These are phyloP conservation scores for Candida orba DNA, from an alignment of 805 yeast genomes.

Conservation along the genomic window DNA sequence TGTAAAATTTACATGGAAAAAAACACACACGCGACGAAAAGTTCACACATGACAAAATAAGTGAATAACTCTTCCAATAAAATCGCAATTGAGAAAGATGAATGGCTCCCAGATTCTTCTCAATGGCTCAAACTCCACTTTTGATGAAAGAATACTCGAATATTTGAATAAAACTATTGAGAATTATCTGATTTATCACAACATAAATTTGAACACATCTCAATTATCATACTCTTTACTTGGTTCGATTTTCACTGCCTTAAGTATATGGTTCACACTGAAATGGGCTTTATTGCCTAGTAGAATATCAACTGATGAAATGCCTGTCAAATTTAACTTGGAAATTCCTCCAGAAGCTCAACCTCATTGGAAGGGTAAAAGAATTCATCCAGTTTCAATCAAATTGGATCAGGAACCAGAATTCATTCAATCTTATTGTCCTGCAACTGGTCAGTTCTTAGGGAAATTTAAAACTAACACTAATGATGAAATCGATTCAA, in stretches of 20 bases:
- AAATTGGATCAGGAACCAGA: slow-evolving; percentile 55
- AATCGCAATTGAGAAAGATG: background rate
- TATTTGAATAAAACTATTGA: slow-evolving; percentile 16
- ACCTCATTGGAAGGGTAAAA: slow-evolving; percentile 88
- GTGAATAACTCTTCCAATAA: background rate
- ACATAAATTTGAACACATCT: slow-evolving; percentile 8
- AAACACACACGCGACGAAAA: no score
- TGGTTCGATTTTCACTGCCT: slow-evolving; percentile 9
- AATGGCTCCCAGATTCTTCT: slow-evolving; percentile 12
- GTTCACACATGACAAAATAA: background rate
- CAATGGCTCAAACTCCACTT: slow-evolving; percentile 15
- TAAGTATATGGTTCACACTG: slow-evolving; percentile 8
- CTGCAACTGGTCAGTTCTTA: slow-evolving; percentile 88
- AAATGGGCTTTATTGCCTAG: slow-evolving; percentile 9
- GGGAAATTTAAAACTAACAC: slow-evolving; percentile 64
- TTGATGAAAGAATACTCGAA: slow-evolving; percentile 20
- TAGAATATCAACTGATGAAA: slow-evolving; percentile 8
- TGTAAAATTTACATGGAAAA: no score
- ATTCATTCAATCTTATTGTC: slow-evolving; percentile 80
- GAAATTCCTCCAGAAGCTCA: slow-evolving; percentile 70
- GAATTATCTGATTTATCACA: slow-evolving; percentile 11
- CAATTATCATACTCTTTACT: slow-evolving; percentile 16
- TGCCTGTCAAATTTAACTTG: slow-evolving; percentile 39
- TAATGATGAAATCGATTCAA: slow-evolving; percentile 62
- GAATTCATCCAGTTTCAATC: slow-evolving; percentile 59